phyloP scores from a whole-genome alignment of 2,329 filamentous ascomycete genomes.

The Trichoderma arundinaceum region DNA sequence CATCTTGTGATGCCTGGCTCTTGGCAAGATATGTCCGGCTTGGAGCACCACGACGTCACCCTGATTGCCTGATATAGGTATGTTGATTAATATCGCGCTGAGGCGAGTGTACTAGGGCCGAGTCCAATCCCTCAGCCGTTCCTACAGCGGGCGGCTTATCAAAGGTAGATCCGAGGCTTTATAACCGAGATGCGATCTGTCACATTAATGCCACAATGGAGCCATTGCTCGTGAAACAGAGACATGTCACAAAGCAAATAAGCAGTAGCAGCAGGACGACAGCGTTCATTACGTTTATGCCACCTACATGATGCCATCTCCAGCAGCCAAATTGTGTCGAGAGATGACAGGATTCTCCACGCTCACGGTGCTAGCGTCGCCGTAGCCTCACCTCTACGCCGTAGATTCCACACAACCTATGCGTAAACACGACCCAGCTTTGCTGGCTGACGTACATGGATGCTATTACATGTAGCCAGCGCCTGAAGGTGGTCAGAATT shows the following conservation, averaged over 20 bases:
- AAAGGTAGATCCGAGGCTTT: slow-evolving; percentile 1
- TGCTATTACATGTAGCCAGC: not conserved
- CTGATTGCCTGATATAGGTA: not conserved
- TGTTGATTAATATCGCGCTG: not conserved
- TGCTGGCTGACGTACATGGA: slow-evolving; percentile 14
- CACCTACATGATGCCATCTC: not conserved
- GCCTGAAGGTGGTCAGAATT: slow-evolving; percentile 22
- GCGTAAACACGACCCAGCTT: not conserved
- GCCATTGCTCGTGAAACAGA: slow-evolving; percentile 8
- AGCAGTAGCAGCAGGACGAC: not conserved
- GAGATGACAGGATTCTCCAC: not conserved
- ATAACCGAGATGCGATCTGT: slow-evolving; percentile 21
- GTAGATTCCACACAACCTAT: not conserved
- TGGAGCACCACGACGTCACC: not conserved
- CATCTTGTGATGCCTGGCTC: not conserved
- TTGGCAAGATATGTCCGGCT: not conserved
- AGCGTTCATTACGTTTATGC: not conserved
- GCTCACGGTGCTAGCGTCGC: not conserved
- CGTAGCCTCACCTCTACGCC: not conserved
- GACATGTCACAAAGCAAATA: slow-evolving; percentile 17
- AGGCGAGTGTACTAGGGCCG: not conserved
- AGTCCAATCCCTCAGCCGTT: not conserved
- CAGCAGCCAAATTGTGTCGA: not conserved
- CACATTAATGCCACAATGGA: slow-evolving; percentile 23
- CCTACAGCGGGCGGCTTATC: not conserved